Evolutionary conservation across 192 early-diverging fungal genomes (phyloP).

Genomic region (Linnemannia elongata): DNA sequence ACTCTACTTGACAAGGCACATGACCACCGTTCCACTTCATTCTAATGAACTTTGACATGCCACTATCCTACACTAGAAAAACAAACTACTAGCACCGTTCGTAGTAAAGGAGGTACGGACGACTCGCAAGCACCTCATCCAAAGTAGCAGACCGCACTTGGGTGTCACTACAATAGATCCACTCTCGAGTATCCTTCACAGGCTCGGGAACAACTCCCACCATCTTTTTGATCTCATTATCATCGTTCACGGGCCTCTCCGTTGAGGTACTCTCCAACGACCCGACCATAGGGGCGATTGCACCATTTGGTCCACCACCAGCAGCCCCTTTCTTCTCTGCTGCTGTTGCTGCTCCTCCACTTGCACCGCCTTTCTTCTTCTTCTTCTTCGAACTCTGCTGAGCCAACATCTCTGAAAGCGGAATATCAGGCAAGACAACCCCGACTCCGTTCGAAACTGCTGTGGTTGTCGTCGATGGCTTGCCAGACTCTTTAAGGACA

Average conservation of each 20-base stretch:
- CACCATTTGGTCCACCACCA: neutral
- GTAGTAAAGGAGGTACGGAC: slow-evolving; percentile 60
- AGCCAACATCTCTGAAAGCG: slow-evolving; percentile 22
- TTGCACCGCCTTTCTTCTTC: slow-evolving; percentile 5
- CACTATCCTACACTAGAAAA: neutral
- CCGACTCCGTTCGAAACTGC: neutral
- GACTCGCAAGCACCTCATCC: slow-evolving; percentile 51
- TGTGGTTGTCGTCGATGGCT: neutral
- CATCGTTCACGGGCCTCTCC: neutral
- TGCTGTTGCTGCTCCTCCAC: slow-evolving; percentile 1
- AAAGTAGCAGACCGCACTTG: slow-evolving; percentile 40
- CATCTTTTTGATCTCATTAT: too few species aligned
- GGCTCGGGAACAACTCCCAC: neutral
- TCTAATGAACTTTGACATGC: neutral
- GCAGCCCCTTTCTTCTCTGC: slow-evolving; percentile 4
- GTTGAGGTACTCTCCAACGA: neutral
- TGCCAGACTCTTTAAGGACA: neutral
- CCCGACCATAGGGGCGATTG: neutral
- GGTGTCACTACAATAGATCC: slow-evolving; percentile 60
- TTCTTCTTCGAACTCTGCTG: slow-evolving; percentile 20
- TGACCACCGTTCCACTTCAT: neutral
- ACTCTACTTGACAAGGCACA: neutral
- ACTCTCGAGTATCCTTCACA: slow-evolving; percentile 28
- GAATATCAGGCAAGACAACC: slow-evolving; percentile 30
- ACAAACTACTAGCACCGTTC: slow-evolving; percentile 30